Base-by-base conservation (phyloP, 768 basidiomycete species). In the Tulasnella sp. region DNA sequence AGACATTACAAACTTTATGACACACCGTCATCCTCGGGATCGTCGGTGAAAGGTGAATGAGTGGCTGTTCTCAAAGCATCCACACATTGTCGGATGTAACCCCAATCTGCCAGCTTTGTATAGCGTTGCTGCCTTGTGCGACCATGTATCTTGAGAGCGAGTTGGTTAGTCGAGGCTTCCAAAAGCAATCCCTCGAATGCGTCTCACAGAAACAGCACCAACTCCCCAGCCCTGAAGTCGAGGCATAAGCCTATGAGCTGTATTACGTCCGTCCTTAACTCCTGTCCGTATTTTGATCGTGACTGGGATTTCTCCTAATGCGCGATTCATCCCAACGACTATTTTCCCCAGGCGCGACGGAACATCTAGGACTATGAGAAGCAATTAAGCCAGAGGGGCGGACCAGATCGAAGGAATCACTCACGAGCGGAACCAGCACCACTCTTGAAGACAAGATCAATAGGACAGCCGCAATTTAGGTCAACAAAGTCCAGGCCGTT, bases 401-500 rank as follows among this genome's bases (percentile, higher is more conserved):
- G 12, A 12, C 19, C 19, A 2, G 6, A 37, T 19, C 27, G 17
- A 19, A 9, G 17, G 8, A 2, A 27, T 23, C 6, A 82, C 85
- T 49, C 64, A 92, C 91, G 68, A 25, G 92, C 92, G 57, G 85
- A 86, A 0, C 92, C 92, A 55, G 89, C 91, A 2, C 92, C 92
- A 12, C 79, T 77, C 64, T 85, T 86, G 71, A 93, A 96, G 1
- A 99, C 88, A 40, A 97, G 73, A 69, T 99, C 96, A 63, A 98
- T 98, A 3, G 96, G 96, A 69, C 96, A 98, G 6, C 93, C 93
- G 68, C 89, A 88, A 65, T 99, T 99, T 62, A 98, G 71, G 65
- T 99, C 93, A 1, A 93, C 87, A 64, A 96, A 97, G 65, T 97
- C 90, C 19, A 96, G 69, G 17, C 59, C 59, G 15, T 43, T 57